Conservation (phyloP, 2,329 filamentous ascomycete genomes). For the Hypomyces perniciosus region DNA sequence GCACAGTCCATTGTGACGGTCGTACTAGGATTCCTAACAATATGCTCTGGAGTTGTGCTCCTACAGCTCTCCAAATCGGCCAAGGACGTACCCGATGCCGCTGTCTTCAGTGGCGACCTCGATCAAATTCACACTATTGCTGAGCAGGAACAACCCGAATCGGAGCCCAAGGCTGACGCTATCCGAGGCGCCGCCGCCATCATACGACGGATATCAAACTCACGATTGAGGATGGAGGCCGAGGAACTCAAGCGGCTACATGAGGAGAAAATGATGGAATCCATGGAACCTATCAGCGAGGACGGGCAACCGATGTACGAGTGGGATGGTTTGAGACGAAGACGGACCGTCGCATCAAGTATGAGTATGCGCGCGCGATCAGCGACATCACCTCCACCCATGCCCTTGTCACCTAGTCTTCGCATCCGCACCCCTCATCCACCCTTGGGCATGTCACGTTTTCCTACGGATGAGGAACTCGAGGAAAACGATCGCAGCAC, state of each 20-base stretch:
- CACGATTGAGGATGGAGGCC: slow-evolving; percentile 70
- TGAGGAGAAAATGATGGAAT: slow-evolving; percentile 67
- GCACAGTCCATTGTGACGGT: slow-evolving; percentile 76
- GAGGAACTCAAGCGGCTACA: slow-evolving; percentile 73
- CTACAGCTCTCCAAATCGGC: slow-evolving; percentile 96
- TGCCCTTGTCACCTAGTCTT: slow-evolving; percentile 11
- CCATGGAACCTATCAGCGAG: slow-evolving; percentile 70
- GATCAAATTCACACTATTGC: slow-evolving; percentile 94
- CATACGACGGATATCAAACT: slow-evolving; percentile 70
- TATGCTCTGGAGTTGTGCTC: slow-evolving; percentile 86
- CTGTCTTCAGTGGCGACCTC: slow-evolving; percentile 86
- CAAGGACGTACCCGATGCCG: slow-evolving; percentile 91
- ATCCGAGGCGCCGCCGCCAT: slow-evolving; percentile 89
- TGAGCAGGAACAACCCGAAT: slow-evolving; percentile 92
- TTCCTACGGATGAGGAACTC: slow-evolving; percentile 60
- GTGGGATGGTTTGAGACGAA: slow-evolving; percentile 83
- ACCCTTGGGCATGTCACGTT: slow-evolving; percentile 73
- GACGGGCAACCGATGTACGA: slow-evolving; percentile 66
- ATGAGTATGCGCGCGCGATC: slow-evolving; percentile 25
- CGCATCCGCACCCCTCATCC: slow-evolving; percentile 25
- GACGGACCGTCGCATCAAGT: slow-evolving; percentile 48
- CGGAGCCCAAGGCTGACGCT: slow-evolving; percentile 91
- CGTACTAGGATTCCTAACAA: slow-evolving; percentile 87
- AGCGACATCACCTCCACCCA: slow-evolving; percentile 21
- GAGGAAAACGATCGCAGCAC: slow-evolving; percentile 45